These are phyloP conservation scores for Fusarium oxysporum DNA, from an alignment of 2,329 filamentous ascomycete species.

Conservation along the genomic window DNA sequence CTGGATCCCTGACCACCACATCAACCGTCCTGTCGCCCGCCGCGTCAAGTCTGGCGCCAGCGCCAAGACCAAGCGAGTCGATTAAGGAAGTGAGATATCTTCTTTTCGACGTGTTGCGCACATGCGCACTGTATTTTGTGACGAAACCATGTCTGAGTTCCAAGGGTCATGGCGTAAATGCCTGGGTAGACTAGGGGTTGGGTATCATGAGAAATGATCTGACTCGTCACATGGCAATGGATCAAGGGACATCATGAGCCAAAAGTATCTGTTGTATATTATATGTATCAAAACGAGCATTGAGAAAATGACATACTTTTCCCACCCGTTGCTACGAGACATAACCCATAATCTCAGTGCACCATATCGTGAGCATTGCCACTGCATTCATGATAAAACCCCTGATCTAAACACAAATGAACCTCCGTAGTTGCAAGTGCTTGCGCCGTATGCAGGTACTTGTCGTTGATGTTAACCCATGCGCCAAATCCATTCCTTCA, in stretches of 20 bases:
- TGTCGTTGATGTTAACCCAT: background rate
- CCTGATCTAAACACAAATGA: background rate
- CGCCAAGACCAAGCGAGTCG: slow-evolving; percentile 56
- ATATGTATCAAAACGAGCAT: slow-evolving; percentile 40
- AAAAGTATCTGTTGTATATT: slow-evolving; percentile 40
- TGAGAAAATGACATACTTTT: slow-evolving; percentile 28
- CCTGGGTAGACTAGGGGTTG: slow-evolving; percentile 29
- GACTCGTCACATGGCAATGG: slow-evolving; percentile 16
- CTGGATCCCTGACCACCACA: slow-evolving; percentile 92
- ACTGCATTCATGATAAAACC: background rate
- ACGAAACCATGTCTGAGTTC: slow-evolving; percentile 16
- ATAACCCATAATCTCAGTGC: background rate
- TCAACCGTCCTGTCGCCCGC: slow-evolving; percentile 83
- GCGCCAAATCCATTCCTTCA: background rate
- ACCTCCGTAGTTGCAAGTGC: background rate
- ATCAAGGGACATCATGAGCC: slow-evolving; percentile 11
- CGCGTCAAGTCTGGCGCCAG: slow-evolving; percentile 71
- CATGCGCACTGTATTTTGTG: slow-evolving; percentile 10
- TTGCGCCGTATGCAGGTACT: background rate
- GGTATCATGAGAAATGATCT: slow-evolving; percentile 16
- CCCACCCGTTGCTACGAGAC: background rate
- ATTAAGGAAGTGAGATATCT: slow-evolving; percentile 40
- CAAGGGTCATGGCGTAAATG: slow-evolving; percentile 12
- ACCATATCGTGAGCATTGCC: background rate
- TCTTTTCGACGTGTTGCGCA: background rate